A percentile compares a stretch with the other conserved stretches of the same genome.
Conservation (phyloP, 1,139 yeast genomes). For the Pichia sp. region DNA sequence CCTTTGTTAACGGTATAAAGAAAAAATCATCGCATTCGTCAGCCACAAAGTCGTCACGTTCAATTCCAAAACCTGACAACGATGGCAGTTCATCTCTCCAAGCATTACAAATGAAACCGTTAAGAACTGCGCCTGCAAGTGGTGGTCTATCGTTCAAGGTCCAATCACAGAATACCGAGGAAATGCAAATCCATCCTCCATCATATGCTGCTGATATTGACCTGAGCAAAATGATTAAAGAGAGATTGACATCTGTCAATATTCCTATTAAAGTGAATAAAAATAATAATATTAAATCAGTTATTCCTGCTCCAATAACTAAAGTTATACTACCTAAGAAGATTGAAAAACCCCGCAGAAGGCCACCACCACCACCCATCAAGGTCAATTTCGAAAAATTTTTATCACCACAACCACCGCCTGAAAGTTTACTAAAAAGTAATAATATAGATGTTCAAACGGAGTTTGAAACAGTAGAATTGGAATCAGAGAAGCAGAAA, state of each 20-base stretch:
- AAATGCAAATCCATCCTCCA: background rate
- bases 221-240: constrained; percentile 5
- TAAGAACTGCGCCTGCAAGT: constrained; percentile 8
- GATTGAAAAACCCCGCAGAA: constrained; percentile 4
- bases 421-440: constrained; percentile 13
- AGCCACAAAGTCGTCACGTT: too few species aligned
- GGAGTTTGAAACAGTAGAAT: background rate
- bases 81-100: background rate
- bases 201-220: background rate
- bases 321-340: background rate
- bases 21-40: too few species aligned
- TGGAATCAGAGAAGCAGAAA: background rate
- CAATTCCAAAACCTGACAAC: too few species aligned
- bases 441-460: background rate
- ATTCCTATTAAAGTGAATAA: background rate
- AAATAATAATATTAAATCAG: background rate
- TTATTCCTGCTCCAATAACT: background rate
- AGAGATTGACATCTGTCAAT: background rate
- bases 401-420: constrained; percentile 17
- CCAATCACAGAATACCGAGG: constrained; percentile 3
- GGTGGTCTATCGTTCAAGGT: constrained; percentile 10
- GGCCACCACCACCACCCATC: constrained; percentile 3
- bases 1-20: too few species aligned
- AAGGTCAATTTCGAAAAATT: constrained; percentile 14
- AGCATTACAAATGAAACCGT: constrained; percentile 2